phyloP scores from a whole-genome alignment of 75 land plant species.

The Sequoiadendron giganteum region DNA sequence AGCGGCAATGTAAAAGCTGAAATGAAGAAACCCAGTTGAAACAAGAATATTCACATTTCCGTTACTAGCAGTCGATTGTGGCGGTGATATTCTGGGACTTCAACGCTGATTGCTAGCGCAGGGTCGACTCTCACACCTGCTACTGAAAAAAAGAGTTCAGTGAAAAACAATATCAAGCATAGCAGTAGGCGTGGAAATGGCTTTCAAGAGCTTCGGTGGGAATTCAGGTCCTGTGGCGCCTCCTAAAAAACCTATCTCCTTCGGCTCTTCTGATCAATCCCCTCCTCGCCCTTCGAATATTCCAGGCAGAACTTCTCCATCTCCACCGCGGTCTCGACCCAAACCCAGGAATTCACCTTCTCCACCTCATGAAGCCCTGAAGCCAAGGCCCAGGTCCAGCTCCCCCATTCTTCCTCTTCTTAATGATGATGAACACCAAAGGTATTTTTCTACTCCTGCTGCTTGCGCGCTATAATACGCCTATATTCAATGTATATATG shows the following conservation, averaged over 20 bases:
- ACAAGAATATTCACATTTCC: neutral
- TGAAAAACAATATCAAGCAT: neutral
- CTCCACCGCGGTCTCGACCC: neutral
- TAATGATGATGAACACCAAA: neutral
- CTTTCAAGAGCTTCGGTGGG: neutral
- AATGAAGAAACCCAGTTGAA: neutral
- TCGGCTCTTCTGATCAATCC: neutral
- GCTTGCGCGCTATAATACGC: neutral
- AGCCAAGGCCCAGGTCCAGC: neutral
- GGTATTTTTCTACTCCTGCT: neutral
- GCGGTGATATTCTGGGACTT: neutral
- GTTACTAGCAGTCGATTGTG: no score
- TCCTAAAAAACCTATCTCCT: neutral
- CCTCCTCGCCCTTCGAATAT: neutral
- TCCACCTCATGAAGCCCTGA: neutral
- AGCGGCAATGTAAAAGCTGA: neutral
- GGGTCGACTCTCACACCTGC: neutral
- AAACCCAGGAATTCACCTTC: neutral
- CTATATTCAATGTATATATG: neutral
- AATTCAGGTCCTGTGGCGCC: conserved; percentile 3
- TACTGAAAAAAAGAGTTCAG: neutral
- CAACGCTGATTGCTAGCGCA: neutral
- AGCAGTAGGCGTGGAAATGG: neutral
- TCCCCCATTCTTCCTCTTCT: neutral
- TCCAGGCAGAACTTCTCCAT: neutral